Percentiles rank a stretch among this genome's conserved stretches.
These are phyloP conservation scores for Triticum turgidum DNA, from an alignment of 176 grass and related monocot genomes.

Conservation along the genomic window DNA sequence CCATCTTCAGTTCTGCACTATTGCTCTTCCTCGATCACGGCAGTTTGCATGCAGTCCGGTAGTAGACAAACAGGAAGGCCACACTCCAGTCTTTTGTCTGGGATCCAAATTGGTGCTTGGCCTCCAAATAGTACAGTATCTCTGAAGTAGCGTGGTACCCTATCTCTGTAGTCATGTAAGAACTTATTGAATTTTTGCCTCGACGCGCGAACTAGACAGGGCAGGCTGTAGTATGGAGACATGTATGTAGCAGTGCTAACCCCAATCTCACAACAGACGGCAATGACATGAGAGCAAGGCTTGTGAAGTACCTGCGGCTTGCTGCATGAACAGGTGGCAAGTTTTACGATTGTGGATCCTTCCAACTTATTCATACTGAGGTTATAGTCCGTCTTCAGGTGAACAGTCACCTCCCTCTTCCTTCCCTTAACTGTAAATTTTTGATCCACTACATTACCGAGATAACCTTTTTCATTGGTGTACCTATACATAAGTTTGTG, in stretches of 20 bases:
- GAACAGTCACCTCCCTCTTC: no score
- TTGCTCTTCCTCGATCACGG: no score
- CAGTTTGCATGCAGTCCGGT: background rate
- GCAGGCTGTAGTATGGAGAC: conserved; percentile 1
- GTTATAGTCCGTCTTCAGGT: no score
- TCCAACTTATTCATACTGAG: no score
- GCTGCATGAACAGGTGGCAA: no score
- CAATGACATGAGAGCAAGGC: background rate
- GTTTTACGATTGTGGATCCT: no score
- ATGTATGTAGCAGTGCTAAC: conserved; percentile 4
- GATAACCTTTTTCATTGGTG: no score
- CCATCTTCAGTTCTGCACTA: background rate
- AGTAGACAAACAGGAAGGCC: background rate
- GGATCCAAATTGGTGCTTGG: conserved; percentile 12
- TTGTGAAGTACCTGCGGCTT: no score
- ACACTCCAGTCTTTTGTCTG: conserved; percentile 16
- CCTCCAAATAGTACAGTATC: background rate
- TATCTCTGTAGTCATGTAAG: background rate
- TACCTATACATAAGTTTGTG: no score
- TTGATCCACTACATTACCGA: no score
- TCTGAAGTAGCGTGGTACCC: background rate
- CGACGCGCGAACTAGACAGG: background rate
- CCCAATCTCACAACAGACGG: conserved; percentile 16
- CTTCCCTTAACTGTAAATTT: no score
- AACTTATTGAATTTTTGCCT: background rate